Percentiles rank a stretch among this genome's conserved stretches.
phyloP scores from a whole-genome alignment of 2,329 filamentous ascomycete species.

The Nakataea oryzae region DNA sequence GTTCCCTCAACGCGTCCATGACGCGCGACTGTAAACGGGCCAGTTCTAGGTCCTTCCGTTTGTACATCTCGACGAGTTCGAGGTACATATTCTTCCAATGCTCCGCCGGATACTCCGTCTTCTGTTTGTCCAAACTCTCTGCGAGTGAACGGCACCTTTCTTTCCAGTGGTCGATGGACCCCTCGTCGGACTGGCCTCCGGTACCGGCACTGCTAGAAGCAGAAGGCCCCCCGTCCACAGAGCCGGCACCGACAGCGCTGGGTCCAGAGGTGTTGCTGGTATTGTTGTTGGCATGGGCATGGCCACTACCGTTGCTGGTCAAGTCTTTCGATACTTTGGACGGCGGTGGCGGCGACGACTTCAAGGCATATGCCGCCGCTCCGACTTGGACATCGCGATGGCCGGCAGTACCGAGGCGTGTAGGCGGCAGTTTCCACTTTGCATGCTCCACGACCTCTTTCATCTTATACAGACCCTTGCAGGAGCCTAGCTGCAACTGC shows the following conservation, averaged over 20 bases:
- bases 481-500: conserved; percentile 43
- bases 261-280: background rate
- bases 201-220: background rate
- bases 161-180: conserved; percentile 35
- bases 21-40: conserved; percentile 30
- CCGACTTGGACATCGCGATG: conserved; percentile 6
- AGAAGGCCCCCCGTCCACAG: conserved; percentile 6
- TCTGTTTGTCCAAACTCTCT: conserved; percentile 44
- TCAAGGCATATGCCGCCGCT: conserved; percentile 1
- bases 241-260: background rate
- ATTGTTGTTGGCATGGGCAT: background rate
- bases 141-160: conserved; percentile 46
- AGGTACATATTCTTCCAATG: conserved; percentile 43
- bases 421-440: conserved; percentile 23
- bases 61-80: conserved; percentile 48
- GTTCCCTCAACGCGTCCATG: conserved; percentile 22
- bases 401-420: conserved; percentile 7
- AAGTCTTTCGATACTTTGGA: conserved; percentile 5
- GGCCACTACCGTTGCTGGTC: conserved; percentile 8
- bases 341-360: background rate
- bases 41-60: conserved; percentile 45
- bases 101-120: conserved; percentile 30
- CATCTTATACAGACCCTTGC: conserved; percentile 42
- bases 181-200: conserved; percentile 6
- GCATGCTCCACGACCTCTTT: conserved; percentile 33